A percentile compares a stretch with the other conserved stretches of the same genome.
Evolutionary conservation across 371 early-diverging fungal species (phyloP).

Genomic region (Lichtheimia hyalospora): DNA sequence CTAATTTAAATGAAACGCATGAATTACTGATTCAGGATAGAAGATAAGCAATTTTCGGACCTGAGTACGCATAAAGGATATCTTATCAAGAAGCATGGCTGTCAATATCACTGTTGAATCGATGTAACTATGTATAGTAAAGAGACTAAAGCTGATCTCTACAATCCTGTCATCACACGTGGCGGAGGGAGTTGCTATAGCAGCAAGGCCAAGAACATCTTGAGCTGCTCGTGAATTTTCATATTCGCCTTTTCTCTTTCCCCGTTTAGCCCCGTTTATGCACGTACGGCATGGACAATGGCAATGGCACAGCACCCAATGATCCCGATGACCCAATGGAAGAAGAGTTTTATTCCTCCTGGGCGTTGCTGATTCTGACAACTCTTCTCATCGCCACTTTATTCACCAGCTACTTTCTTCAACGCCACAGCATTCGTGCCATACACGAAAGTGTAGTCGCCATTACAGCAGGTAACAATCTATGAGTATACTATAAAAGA

Average conservation of each 20-base stretch:
- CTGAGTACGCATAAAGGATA: no score
- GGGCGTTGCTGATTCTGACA: slow-evolving; percentile 85
- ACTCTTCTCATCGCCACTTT: slow-evolving; percentile 82
- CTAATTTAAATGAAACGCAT: no score
- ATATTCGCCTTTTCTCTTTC: slow-evolving; percentile 1
- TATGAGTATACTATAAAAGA: slow-evolving; percentile 2
- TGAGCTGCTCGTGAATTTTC: not conserved
- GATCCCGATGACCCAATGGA: slow-evolving; percentile 49
- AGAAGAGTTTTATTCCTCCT: slow-evolving; percentile 76
- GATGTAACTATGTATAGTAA: no score
- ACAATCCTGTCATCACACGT: no score
- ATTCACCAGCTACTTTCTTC: slow-evolving; percentile 83
- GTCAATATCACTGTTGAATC: no score
- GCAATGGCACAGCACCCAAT: slow-evolving; percentile 20
- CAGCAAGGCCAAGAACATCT: no score
- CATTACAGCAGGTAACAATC: slow-evolving; percentile 87
- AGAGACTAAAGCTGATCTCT: no score
- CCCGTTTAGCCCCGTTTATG: no score
- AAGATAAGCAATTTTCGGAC: no score
- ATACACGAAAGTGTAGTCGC: slow-evolving; percentile 94
- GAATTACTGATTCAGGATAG: no score
- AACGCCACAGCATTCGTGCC: slow-evolving; percentile 78
- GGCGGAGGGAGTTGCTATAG: no score
- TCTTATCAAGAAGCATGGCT: no score
- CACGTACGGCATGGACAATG: slow-evolving; percentile 12